Conservation (phyloP, 257 asterid species). For the Nicotiana benthamiana region DNA sequence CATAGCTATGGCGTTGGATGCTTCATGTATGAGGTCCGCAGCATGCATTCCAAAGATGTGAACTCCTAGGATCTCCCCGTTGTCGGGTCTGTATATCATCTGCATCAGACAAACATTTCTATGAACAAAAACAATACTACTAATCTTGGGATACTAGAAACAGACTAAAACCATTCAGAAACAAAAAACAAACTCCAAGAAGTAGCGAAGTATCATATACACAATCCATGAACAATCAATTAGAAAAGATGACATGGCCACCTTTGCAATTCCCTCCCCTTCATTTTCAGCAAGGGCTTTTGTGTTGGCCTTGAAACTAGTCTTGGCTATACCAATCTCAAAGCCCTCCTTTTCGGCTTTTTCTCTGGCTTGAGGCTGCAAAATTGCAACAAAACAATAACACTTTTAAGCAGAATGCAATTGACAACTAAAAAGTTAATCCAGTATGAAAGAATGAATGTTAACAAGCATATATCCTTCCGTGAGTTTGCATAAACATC, state of each 20-base stretch:
- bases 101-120: slow-evolving; percentile 25
- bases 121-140: neutral
- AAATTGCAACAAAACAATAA: slow-evolving; percentile 15
- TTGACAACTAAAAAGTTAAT: slow-evolving; percentile 3
- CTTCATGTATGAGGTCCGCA: slow-evolving; percentile 94
- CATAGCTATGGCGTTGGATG: slow-evolving; percentile 85
- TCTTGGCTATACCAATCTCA: slow-evolving; percentile 71
- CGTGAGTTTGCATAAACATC: neutral
- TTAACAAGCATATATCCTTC: neutral
- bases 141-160: neutral
- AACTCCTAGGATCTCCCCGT: slow-evolving; percentile 91
- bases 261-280: slow-evolving; percentile 96
- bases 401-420: neutral
- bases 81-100: slow-evolving; percentile 87
- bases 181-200: neutral
- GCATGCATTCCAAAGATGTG: slow-evolving; percentile 92
- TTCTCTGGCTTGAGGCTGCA: slow-evolving; percentile 94
- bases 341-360: slow-evolving; percentile 85
- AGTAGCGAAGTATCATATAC: neutral
- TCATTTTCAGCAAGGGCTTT: slow-evolving; percentile 95
- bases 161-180: neutral
- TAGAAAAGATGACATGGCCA: slow-evolving; percentile 16
- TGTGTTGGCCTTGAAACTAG: slow-evolving; percentile 92
- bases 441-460: neutral
- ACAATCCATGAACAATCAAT: neutral